These are phyloP conservation scores for Ceratocystis papillata DNA, from an alignment of 2,329 filamentous ascomycete species.

Conservation along the genomic window DNA sequence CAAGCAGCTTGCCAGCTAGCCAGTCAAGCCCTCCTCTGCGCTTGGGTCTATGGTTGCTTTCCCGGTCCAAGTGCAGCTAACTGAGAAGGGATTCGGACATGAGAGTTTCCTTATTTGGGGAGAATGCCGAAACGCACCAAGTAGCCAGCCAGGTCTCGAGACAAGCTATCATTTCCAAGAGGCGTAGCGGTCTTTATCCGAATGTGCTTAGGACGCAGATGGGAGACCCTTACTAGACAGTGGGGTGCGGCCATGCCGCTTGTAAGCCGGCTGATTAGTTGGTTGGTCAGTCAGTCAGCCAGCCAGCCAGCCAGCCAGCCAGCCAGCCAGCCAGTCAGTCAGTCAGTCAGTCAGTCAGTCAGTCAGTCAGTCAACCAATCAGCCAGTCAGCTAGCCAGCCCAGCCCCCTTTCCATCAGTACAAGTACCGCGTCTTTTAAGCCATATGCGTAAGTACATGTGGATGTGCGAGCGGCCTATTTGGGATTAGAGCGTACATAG, in stretches of 20 bases:
- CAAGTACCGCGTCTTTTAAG: background rate
- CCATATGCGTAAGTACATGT: background rate
- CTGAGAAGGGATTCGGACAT: constrained; percentile 1
- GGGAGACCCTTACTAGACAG: background rate
- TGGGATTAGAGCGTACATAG: background rate
- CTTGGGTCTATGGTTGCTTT: background rate
- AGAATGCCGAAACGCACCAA: constrained; percentile 12
- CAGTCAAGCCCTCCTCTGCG: background rate
- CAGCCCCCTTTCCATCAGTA: too few relatives aligned
- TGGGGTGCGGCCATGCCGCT: background rate
- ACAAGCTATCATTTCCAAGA: constrained; percentile 2
- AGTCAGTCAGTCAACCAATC: too few relatives aligned
- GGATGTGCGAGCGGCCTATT: background rate
- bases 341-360: too few relatives aligned
- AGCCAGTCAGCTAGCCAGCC: too few relatives aligned
- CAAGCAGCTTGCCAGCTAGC: constrained; percentile 6
- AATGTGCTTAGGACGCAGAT: background rate
- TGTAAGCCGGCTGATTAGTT: background rate
- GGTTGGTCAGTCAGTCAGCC: too few relatives aligned
- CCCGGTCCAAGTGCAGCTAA: background rate
- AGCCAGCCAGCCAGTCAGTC: too few relatives aligned
- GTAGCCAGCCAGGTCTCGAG: constrained; percentile 18
- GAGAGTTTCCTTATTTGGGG: constrained; percentile 8
- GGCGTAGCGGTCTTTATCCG: constrained; percentile 4
- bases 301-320: too few relatives aligned